Evolutionary conservation across 2,329 filamentous ascomycete species (phyloP).

Genomic region (Meredithiella fracta): DNA sequence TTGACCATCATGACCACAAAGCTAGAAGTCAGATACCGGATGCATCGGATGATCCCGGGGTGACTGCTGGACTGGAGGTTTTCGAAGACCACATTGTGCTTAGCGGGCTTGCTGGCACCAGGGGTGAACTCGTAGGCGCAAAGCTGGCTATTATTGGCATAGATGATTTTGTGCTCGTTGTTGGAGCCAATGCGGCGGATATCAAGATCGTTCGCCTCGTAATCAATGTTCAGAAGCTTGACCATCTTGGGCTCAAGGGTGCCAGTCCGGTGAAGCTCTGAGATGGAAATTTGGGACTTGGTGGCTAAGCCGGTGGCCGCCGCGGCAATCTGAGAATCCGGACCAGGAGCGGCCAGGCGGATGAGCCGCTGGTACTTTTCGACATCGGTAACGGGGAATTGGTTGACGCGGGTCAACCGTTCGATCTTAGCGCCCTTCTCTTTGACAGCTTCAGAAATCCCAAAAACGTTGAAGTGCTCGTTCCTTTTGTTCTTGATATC

Average conservation of each 20-base stretch:
- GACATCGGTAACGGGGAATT: conserved; percentile 34
- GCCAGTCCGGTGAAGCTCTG: conserved; percentile 44
- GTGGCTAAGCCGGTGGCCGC: conserved; percentile 64
- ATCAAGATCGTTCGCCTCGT: conserved; percentile 52
- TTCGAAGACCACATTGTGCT: conserved; percentile 35
- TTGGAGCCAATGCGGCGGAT: conserved; percentile 42
- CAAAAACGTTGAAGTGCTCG: conserved; percentile 65
- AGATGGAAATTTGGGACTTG: conserved; percentile 63
- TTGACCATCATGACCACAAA: conserved; percentile 44
- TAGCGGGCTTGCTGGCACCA: conserved; percentile 24
- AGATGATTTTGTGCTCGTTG: conserved; percentile 54
- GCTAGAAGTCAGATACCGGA: conserved; percentile 41
- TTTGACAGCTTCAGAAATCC: conserved; percentile 26
- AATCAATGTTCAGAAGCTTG: conserved; percentile 33
- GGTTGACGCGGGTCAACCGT: conserved; percentile 33
- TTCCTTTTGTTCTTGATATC: conserved; percentile 64
- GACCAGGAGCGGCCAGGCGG: conserved; percentile 35
- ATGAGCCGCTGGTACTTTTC: conserved; percentile 44
- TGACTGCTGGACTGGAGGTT: conserved; percentile 28
- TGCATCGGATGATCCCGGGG: conserved; percentile 35
- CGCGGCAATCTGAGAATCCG: conserved; percentile 51
- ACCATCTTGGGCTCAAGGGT: conserved; percentile 28
- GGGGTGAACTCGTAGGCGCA: conserved; percentile 45
- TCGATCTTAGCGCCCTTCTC: conserved; percentile 20
- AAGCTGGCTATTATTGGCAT: conserved; percentile 62